Evolutionary conservation across 2,329 filamentous ascomycete genomes (phyloP).

Genomic region (Furcasterigmium furcatum): DNA sequence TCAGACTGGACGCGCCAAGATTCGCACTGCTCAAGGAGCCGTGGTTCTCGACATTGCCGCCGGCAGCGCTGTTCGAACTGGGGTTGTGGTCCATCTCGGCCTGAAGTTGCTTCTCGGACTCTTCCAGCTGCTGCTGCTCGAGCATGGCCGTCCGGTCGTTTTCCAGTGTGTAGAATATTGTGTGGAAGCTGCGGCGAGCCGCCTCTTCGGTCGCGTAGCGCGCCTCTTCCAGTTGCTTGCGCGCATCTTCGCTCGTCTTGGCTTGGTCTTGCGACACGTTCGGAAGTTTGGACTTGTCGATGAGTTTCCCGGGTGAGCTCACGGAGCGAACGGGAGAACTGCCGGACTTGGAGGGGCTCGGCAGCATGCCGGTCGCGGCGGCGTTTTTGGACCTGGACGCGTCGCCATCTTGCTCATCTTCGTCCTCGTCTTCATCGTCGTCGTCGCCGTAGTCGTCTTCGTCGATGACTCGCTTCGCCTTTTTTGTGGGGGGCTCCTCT

Average conservation of each 20-base stretch:
- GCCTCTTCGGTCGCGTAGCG: constrained; percentile 88
- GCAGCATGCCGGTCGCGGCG: constrained; percentile 53
- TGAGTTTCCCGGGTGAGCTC: constrained; percentile 55
- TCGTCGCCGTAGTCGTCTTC: constrained; percentile 87
- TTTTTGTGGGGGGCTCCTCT: constrained; percentile 65
- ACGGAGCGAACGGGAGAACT: constrained; percentile 63
- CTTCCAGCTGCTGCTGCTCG: constrained; percentile 94
- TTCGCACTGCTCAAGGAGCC: constrained; percentile 92
- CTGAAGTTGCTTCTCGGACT: constrained; percentile 93
- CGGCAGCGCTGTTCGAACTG: constrained; percentile 45
- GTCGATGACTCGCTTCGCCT: constrained; percentile 73
- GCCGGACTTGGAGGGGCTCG: constrained; percentile 68
- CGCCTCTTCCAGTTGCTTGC: constrained; percentile 88
- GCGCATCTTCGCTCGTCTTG: constrained; percentile 80
- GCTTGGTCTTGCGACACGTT: constrained; percentile 48
- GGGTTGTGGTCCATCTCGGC: constrained; percentile 81
- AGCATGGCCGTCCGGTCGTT: constrained; percentile 95
- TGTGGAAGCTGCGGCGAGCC: constrained; percentile 87
- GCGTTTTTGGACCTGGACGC: constrained; percentile 49
- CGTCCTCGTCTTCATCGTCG: constrained; percentile 70
- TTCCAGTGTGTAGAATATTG: constrained; percentile 91
- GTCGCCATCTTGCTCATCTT: constrained; percentile 55
- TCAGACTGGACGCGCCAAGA: constrained; percentile 90
- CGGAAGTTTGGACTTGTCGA: constrained; percentile 49
- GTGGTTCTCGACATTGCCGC: constrained; percentile 61